Base-by-base conservation (phyloP, 75 land plant species). In the Pseudotsuga menziesii region DNA sequence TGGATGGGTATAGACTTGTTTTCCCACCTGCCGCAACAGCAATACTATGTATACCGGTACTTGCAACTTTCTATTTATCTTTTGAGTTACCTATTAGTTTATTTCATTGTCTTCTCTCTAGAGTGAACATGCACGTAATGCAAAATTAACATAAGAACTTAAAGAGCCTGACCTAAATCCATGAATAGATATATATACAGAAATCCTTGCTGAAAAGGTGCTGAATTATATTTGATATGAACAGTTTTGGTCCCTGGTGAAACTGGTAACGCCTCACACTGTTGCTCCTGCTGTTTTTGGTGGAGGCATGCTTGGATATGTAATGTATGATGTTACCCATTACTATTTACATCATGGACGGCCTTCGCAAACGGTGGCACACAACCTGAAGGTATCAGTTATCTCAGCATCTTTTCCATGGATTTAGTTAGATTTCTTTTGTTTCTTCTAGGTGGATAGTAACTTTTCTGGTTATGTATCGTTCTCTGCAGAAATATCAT, bases 21-120 rank as follows among this genome's bases (percentile, higher is more conserved):
- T 97, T 97, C 78, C 99, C 98, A 78, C 98, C 99, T 66, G 93
- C 94, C 67, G 93, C 89, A 72, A 86, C 99, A 26, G 98, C 95
- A 63, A 56, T 94, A 76, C 81, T 94, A 16, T 83, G 63, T 11
- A 2, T 85, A 12, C 91, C 91, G 57, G 99, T 97, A 94, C 58
- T 80, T 64, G 14, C 55, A 13, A 62, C 41, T 73, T 58, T 72
- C 58, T 72, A 23, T 36, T 3, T 77, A 19, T 27, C 78, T 4
- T 48, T 3, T 22, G n/a, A 20, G 20, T 22, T 48, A 11, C 4
- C 22, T 32, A 16, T 44, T 29, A 36, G 20, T 2, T 32, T 73
- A 22, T 74, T 39, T 26, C 22, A 57, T 2, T 61, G 17, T 27
- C 52, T 13, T 81, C 59, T 69, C 41, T 56, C 25, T 12, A 44